These are phyloP conservation scores for Adansonia madagascariensis DNA, from an alignment of 441 rosid genomes.

Conservation along the genomic window DNA sequence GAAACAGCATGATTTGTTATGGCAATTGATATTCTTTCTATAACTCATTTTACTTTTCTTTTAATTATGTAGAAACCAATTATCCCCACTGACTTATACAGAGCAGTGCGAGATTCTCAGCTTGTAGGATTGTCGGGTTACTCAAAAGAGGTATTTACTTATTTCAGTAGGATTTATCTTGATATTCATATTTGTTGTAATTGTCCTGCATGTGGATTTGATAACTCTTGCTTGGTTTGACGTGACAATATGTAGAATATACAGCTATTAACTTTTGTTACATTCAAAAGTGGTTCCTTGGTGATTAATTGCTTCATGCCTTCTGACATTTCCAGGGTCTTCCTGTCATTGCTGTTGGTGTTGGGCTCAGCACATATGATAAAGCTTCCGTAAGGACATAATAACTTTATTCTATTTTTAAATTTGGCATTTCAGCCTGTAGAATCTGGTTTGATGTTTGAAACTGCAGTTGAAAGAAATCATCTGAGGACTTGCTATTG, in stretches of 20 bases:
- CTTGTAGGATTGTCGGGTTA: conserved; percentile 69
- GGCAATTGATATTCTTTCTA: neutral
- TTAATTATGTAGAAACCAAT: conserved; percentile 58
- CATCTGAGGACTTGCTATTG: neutral
- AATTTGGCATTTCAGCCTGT: conserved; percentile 8
- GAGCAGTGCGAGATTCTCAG: conserved; percentile 70
- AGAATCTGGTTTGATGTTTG: conserved; percentile 25
- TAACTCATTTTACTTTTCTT: neutral
- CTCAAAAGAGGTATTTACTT: conserved; percentile 58
- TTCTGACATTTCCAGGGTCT: conserved; percentile 50
- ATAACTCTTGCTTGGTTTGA: neutral
- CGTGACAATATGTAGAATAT: neutral
- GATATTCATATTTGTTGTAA: neutral
- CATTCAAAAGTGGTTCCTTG: conserved; percentile 1
- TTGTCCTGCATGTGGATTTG: conserved; percentile 3
- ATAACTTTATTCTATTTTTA: conserved; percentile 16
- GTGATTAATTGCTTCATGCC: conserved; percentile 3
- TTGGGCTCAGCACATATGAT: conserved; percentile 75
- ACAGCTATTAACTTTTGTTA: no score
- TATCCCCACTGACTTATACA: conserved; percentile 57
- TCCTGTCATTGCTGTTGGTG: conserved; percentile 74
- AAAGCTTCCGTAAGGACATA: conserved; percentile 63
- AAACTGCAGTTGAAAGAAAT: conserved; percentile 9
- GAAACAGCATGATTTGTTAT: conserved; percentile 9
- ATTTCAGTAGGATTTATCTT: conserved; percentile 10